Conservation (phyloP, 768 basidiomycete species). For the Trametes meyenii region DNA sequence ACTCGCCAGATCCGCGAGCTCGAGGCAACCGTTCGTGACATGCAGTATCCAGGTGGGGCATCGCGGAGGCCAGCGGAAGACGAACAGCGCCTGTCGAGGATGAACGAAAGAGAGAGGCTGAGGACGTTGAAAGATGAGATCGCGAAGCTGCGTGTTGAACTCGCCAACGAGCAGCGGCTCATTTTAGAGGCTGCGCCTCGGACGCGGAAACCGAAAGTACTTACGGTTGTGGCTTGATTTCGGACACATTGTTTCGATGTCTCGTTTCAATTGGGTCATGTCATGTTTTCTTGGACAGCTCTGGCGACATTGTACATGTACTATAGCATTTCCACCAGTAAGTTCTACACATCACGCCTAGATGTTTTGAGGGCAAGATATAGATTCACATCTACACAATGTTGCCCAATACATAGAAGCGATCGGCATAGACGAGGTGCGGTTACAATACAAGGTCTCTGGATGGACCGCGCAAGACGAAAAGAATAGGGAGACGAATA, state of each 20-base stretch:
- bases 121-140: constrained; percentile 2
- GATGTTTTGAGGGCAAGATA: constrained; percentile 1
- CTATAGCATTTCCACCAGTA: background rate
- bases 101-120: background rate
- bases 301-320: background rate
- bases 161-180: constrained; percentile 11
- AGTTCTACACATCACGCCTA: background rate
- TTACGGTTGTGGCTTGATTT: background rate
- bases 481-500: constrained; percentile 14
- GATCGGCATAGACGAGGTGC: background rate
- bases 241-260: background rate
- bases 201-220: background rate
- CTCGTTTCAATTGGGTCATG: background rate
- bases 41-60: background rate
- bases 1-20: constrained; percentile 10
- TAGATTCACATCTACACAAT: constrained; percentile 8
- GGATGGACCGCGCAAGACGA: constrained; percentile 16
- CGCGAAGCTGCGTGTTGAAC: background rate
- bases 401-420: constrained; percentile 13
- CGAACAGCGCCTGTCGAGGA: background rate
- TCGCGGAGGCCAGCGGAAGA: background rate
- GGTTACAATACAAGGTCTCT: constrained; percentile 19
- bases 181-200: constrained; percentile 9
- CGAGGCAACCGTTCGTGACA: constrained; percentile 9
- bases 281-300: background rate